A percentile compares a stretch with the other conserved stretches of the same genome.
phyloP scores from a whole-genome alignment of 345 rosid species.

The Kernera saxatilis region DNA sequence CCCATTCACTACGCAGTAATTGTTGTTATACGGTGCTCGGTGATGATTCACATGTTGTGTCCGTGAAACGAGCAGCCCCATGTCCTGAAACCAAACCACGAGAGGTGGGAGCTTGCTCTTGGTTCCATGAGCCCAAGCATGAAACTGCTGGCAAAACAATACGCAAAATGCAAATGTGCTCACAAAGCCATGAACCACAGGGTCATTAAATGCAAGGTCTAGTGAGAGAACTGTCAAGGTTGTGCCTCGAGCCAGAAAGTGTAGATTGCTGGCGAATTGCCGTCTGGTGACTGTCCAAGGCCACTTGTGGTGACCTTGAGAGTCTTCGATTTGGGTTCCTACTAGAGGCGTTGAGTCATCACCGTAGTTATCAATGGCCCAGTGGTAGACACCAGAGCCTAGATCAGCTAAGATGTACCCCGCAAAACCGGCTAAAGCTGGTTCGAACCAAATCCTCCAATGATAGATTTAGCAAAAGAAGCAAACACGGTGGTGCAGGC shows the following conservation, averaged over 20 bases:
- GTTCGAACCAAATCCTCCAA: constrained; percentile 38
- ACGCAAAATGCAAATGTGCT: constrained; percentile 52
- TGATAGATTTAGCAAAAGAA: constrained; percentile 45
- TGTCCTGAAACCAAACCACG: constrained; percentile 61
- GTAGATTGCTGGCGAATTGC: constrained; percentile 69
- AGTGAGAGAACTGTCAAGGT: constrained; percentile 53
- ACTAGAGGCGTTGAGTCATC: constrained; percentile 55
- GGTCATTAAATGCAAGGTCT: constrained; percentile 39
- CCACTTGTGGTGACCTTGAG: constrained; percentile 79
- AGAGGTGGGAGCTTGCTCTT: constrained; percentile 62
- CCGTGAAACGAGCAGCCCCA: constrained; percentile 58
- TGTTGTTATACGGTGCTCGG: constrained; percentile 63
- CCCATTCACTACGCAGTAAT: constrained; percentile 79
- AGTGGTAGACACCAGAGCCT: constrained; percentile 76
- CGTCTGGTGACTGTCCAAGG: constrained; percentile 80
- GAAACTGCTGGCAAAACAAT: constrained; percentile 82
- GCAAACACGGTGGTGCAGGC: constrained; percentile 56
- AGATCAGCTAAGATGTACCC: constrained; percentile 72
- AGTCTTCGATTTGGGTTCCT: constrained; percentile 66
- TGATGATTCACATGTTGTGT: constrained; percentile 61
- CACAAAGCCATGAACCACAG: constrained; percentile 46
- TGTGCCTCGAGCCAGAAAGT: constrained; percentile 48
- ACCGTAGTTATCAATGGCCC: constrained; percentile 86
- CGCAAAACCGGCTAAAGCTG: constrained; percentile 50
- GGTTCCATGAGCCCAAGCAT: constrained; percentile 83